Base-by-base conservation (phyloP, 371 early-diverging fungal species). In the Rhizopus arrhizus region DNA sequence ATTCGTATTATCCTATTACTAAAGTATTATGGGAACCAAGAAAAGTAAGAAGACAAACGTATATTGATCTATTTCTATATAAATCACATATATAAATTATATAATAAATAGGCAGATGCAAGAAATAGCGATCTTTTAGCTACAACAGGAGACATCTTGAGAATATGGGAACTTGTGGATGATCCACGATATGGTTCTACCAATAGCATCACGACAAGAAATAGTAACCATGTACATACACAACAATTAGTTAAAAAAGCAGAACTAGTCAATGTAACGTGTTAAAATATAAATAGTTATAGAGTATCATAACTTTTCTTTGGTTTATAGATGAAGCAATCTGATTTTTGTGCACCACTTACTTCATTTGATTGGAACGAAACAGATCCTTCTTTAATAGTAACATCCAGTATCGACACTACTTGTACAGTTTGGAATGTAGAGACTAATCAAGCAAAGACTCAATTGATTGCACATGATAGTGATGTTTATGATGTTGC, bases 341-440 rank as follows among this genome's bases (percentile, higher is more conserved):
- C 70, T 32, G 80, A 79, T 55, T 88, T 88, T 59, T 84, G 85
- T 48, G 95, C 97, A 1, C 98, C 98, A 11, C 65, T 97, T 29
- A 97, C 98, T 1, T 90, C 95, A 7, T 93, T 98, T 72, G 98
- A 97, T 78, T 97, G 98, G 98, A 95, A 93, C 73, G 89, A 90
- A 61, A 75, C 84, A 2, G 92, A 96, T 66, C 90, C 93, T 9
- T 79, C 85, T 16, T 63, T 95, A 40, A 80, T 93, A 53, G 93
- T 96, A 8, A 95, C 99, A 2, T 88, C 92, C 33, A 91, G 92
- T 58, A 92, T 97, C 47, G 98, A 98, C 68, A 98, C 99, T 0
- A 98, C 99, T 10, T 98, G 99, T 70, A 96, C 98, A 2, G 91
- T 97, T 3, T 98, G 99, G 99, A 93, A 97, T 66, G 85, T 97